These are phyloP conservation scores for Leccinum pseudoinsigne DNA, from an alignment of 1,284 basidiomycete genomes.

Conservation along the genomic window DNA sequence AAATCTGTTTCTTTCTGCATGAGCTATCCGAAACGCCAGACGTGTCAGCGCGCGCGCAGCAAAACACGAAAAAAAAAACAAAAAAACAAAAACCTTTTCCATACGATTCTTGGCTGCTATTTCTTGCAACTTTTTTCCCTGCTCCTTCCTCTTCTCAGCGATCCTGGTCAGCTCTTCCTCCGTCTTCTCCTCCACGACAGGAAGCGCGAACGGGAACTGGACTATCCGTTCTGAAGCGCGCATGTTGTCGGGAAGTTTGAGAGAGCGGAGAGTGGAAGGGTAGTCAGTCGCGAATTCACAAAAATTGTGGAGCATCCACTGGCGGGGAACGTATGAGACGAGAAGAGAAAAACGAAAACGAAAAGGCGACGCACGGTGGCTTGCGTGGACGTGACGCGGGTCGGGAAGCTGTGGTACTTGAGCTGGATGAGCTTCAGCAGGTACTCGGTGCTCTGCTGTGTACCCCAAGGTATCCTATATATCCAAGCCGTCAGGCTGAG, in stretches of 20 bases:
- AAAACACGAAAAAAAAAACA: slow-evolving; percentile 24
- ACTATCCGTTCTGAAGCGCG: slow-evolving; percentile 72
- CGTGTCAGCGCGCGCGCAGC: neutral
- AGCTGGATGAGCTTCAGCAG: slow-evolving; percentile 84
- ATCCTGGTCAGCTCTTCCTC: slow-evolving; percentile 85
- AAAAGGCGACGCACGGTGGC: slow-evolving; percentile 47
- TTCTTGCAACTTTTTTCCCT: slow-evolving; percentile 88
- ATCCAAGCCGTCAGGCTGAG: slow-evolving; percentile 6
- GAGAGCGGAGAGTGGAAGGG: slow-evolving; percentile 57
- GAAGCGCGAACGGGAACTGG: slow-evolving; percentile 81
- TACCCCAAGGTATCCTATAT: slow-evolving; percentile 89
- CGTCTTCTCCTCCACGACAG: slow-evolving; percentile 82
- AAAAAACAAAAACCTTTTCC: slow-evolving; percentile 64
- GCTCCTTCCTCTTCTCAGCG: slow-evolving; percentile 81
- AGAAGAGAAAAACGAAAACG: neutral
- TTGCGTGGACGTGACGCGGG: slow-evolving; percentile 55
- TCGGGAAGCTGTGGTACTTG: slow-evolving; percentile 91
- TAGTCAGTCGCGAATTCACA: slow-evolving; percentile 89
- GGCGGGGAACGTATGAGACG: neutral
- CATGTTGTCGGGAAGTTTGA: slow-evolving; percentile 58
- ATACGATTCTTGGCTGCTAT: slow-evolving; percentile 85
- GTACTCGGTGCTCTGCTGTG: slow-evolving; percentile 88
- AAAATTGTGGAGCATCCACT: slow-evolving; percentile 91
- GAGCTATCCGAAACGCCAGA: slow-evolving; percentile 43
- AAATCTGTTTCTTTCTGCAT: slow-evolving; percentile 84